Base-by-base conservation (phyloP, 2,329 filamentous ascomycete species). In the Sclerotinia trifoliorum region DNA sequence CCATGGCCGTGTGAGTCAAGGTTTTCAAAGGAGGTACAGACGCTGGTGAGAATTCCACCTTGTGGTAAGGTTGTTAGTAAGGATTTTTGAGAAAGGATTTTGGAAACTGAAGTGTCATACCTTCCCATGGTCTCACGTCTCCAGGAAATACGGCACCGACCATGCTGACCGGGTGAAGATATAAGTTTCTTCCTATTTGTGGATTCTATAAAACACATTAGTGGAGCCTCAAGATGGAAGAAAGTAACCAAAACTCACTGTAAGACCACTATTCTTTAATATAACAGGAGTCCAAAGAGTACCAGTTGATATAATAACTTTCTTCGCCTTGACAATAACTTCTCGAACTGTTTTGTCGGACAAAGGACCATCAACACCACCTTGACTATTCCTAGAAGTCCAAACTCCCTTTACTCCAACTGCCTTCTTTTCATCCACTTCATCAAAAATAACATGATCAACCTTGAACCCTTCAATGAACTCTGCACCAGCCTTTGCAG, bases 381-480 rank as follows among this genome's bases (percentile, higher is more conserved):
- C 87, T 26, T 85, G 80, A 52, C 81, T 80, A 73, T 92, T 91
- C 56, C 91, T 85, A 0, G 90, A 90, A 3, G 84, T 87, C 94
- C 93, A 97, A 8, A 81, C 82, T 2, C 93, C 94, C 68, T 86
- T 80, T 1, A 97, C 84, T 0, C 94, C 94, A 0, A 83, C 84
- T 0, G 91, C 92, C 72, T 83, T 83, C 49, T 83, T 80, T 7
- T 75, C 77, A 4, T 75, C 73, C 5, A 76, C 76, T 19, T 84
- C 81, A 29, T 88, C 86, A 77, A 96, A 96, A 0, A 91, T 72
- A 21, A 97, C 82, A 69, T 85, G 84, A 17, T 91, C 85, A 0
- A 88, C 91, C 26, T 88, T 79, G 74, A 95, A 92, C 0, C 93
- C 93, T 81, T 97, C 93, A 68, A 96, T 85, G 76, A 97, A 97